Percentiles rank a stretch among this genome's conserved stretches.
These are phyloP conservation scores for Xylaria digitata DNA, from an alignment of 2,329 filamentous ascomycete genomes.

Conservation along the genomic window DNA sequence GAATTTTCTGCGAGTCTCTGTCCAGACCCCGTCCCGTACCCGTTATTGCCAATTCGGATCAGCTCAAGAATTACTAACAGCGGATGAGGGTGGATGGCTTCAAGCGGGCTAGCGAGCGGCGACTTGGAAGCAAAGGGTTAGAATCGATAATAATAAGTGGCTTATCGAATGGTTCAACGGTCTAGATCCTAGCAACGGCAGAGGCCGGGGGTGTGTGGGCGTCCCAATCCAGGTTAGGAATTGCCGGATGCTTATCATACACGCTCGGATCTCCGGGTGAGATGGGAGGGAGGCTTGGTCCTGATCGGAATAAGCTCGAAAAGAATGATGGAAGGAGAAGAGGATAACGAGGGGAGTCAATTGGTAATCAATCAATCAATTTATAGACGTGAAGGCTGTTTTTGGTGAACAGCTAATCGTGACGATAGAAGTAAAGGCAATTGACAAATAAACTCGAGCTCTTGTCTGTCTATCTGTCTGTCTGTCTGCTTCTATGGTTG, in stretches of 20 bases:
- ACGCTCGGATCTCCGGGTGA: constrained; percentile 9
- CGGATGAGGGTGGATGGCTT: too few relatives aligned
- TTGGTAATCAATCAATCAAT: not conserved
- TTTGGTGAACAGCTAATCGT: constrained; percentile 2
- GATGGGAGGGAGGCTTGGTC: not conserved
- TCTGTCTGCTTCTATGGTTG: not conserved
- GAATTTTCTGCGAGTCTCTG: not conserved
- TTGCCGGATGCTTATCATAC: constrained; percentile 23
- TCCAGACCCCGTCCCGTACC: too few relatives aligned
- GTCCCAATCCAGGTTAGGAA: constrained; percentile 23
- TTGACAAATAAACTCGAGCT: not conserved
- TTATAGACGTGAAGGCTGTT: constrained; percentile 14
- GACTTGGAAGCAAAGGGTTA: constrained; percentile 18
- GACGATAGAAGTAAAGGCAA: not conserved
- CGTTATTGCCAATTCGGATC: too few relatives aligned
- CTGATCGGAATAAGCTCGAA: not conserved
- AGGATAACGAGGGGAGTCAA: not conserved
- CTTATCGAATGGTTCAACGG: constrained; percentile 24
- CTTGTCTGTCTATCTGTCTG: too few relatives aligned
- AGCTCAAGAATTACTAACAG: too few relatives aligned
- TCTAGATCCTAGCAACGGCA: constrained; percentile 18
- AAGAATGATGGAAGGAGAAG: not conserved
- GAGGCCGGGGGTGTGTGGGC: constrained; percentile 3
- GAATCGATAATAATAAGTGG: constrained; percentile 7
- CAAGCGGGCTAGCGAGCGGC: constrained; percentile 13